Evolutionary conservation across 257 asterid genomes (phyloP).

Genomic region (Leptodermis oblonga): DNA sequence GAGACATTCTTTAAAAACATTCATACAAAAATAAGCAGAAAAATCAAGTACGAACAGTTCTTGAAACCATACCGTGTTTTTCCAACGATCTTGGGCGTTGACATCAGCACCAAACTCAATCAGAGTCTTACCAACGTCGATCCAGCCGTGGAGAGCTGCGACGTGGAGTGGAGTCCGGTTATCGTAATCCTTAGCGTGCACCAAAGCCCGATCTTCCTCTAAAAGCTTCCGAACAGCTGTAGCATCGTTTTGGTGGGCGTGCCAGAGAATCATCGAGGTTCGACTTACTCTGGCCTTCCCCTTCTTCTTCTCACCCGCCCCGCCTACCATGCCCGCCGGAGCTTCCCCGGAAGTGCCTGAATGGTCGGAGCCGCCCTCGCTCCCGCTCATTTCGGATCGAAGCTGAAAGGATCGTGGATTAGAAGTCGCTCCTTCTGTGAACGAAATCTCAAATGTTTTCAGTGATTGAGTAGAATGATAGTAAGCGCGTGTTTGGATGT

Average conservation of each 20-base stretch:
- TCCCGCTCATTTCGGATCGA: conserved; percentile 60
- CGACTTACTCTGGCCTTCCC: conserved; percentile 81
- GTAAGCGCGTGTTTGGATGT: conserved; percentile 26
- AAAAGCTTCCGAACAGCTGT: conserved; percentile 73
- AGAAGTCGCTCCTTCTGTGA: neutral
- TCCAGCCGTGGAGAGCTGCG: conserved; percentile 94
- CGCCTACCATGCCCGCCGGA: conserved; percentile 20
- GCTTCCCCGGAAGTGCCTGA: conserved; percentile 43
- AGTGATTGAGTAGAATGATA: neutral
- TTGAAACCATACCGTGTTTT: conserved; percentile 55
- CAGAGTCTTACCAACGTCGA: conserved; percentile 73
- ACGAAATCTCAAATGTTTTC: conserved; percentile 4
- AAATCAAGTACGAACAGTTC: neutral
- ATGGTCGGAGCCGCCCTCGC: conserved; percentile 66
- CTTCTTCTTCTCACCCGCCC: conserved; percentile 51
- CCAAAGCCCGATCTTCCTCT: conserved; percentile 76
- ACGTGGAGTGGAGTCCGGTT: conserved; percentile 92
- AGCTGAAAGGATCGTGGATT: neutral
- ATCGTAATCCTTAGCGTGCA: conserved; percentile 86
- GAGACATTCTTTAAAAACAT: neutral
- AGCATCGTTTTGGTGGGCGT: conserved; percentile 89
- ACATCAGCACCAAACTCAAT: conserved; percentile 74
- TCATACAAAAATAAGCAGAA: neutral
- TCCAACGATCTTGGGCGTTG: conserved; percentile 99
- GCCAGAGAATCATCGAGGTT: conserved; percentile 86